Evolutionary conservation across 2,329 filamentous ascomycete genomes (phyloP).

Genomic region (Cladophialophora psammophila): DNA sequence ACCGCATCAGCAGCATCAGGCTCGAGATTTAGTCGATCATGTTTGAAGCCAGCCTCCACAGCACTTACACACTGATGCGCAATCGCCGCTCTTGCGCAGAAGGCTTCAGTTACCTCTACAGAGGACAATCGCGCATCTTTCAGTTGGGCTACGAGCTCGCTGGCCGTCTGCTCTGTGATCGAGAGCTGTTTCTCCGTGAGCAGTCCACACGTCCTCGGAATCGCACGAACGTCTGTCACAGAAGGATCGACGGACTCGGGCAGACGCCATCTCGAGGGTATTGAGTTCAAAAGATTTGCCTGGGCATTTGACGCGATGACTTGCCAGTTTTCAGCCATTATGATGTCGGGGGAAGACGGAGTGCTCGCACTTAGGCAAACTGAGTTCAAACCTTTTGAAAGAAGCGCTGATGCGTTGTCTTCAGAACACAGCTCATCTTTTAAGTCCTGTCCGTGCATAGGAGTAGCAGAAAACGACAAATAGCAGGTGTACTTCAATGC

Average conservation of each 20-base stretch:
- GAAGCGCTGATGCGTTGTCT: neutral
- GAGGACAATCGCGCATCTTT: constrained; percentile 54
- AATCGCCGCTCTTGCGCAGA: constrained; percentile 62
- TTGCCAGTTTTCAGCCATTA: constrained; percentile 23
- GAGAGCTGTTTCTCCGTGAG: constrained; percentile 47
- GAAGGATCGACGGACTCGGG: constrained; percentile 15
- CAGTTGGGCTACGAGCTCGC: constrained; percentile 52
- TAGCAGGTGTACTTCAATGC: neutral
- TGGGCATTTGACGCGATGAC: constrained; percentile 23
- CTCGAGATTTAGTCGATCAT: neutral
- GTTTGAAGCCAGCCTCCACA: neutral
- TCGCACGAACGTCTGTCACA: constrained; percentile 11
- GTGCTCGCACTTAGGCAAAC: neutral
- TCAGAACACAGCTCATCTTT: neutral
- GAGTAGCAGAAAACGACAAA: constrained; percentile 1
- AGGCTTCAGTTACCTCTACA: constrained; percentile 59
- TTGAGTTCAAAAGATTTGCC: constrained; percentile 19
- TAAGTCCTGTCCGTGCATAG: neutral
- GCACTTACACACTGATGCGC: constrained; percentile 45
- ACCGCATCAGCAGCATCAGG: neutral
- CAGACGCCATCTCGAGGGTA: constrained; percentile 29
- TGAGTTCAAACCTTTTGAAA: neutral
- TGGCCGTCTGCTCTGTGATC: constrained; percentile 60
- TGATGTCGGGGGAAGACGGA: neutral
- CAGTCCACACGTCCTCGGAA: constrained; percentile 29